phyloP scores from a whole-genome alignment of 1,284 basidiomycete species.

The Omphalotus olearius region DNA sequence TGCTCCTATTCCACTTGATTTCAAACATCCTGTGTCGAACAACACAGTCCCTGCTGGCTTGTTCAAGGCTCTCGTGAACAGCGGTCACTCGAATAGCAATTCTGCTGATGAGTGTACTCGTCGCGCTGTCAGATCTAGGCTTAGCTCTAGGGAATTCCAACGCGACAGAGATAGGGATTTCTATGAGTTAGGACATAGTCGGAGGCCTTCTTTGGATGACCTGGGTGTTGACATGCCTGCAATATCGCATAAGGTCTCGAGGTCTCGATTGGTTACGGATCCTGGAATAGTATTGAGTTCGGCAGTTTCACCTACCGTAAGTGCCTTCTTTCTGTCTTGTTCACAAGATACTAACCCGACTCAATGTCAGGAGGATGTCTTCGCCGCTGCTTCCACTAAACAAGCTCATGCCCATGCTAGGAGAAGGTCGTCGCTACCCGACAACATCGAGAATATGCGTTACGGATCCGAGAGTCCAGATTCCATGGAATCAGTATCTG shows the following conservation, averaged over 20 bases:
- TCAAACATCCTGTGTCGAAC: slow-evolving; percentile 65
- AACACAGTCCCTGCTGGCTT: slow-evolving; percentile 79
- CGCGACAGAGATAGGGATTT: slow-evolving; percentile 20
- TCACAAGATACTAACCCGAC: slow-evolving; percentile 21
- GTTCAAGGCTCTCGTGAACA: slow-evolving; percentile 69
- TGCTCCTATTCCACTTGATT: slow-evolving; percentile 76
- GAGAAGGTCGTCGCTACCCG: slow-evolving; percentile 60
- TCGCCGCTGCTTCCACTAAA: slow-evolving; percentile 28
- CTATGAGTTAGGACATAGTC: slow-evolving; percentile 53
- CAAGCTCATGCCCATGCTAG: slow-evolving; percentile 29
- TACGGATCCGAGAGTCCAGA: slow-evolving; percentile 1
- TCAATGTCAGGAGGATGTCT: slow-evolving; percentile 42
- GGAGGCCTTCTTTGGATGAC: slow-evolving; percentile 71
- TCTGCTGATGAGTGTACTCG: slow-evolving; percentile 59
- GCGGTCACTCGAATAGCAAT: slow-evolving; percentile 21
- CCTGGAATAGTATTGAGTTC: slow-evolving; percentile 29
- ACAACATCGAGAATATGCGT: slow-evolving; percentile 37
- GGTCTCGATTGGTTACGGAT: slow-evolving; percentile 51
- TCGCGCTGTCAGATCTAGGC: slow-evolving; percentile 64
- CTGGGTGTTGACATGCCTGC: slow-evolving; percentile 47
- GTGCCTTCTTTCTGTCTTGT: neutral
- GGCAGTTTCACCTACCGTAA: slow-evolving; percentile 2
- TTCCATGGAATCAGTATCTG: slow-evolving; percentile 26
- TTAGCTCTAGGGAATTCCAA: slow-evolving; percentile 59
- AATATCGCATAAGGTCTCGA: slow-evolving; percentile 57